These are phyloP conservation scores for Phytophthora colocasiae DNA, from an alignment of 352 stramenopile genomes.

Conservation along the genomic window DNA sequence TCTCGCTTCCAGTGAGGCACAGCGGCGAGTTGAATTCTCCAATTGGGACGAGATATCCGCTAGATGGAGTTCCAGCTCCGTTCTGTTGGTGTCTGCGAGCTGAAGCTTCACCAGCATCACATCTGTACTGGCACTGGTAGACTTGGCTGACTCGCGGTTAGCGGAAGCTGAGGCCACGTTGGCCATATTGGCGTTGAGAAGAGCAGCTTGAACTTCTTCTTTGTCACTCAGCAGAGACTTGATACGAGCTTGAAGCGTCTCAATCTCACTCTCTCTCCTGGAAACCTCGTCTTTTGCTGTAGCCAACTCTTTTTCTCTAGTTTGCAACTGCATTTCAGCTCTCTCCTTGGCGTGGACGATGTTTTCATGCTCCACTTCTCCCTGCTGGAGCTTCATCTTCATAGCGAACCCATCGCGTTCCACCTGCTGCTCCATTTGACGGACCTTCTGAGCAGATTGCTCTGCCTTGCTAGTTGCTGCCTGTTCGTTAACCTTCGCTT, in stretches of 20 bases:
- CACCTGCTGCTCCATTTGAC: conserved; percentile 38
- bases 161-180: conserved; percentile 24
- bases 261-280: conserved; percentile 28
- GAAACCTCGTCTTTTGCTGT: conserved; percentile 34
- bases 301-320: conserved; percentile 40
- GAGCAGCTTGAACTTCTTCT: conserved; percentile 43
- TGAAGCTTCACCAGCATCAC: conserved; percentile 73
- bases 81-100: conserved; percentile 60
- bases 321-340: conserved; percentile 38
- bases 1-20: conserved; percentile 45
- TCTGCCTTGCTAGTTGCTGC: conserved; percentile 37
- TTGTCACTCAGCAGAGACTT: conserved; percentile 46
- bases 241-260: conserved; percentile 41
- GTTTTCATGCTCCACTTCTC: conserved; percentile 32
- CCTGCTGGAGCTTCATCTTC: conserved; percentile 53
- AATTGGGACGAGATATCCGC: conserved; percentile 57
- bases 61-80: conserved; percentile 59
- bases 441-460: conserved; percentile 40
- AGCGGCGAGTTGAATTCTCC: conserved; percentile 50
- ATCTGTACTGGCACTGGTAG: conserved; percentile 33
- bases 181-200: conserved; percentile 41
- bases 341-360: conserved; percentile 37
- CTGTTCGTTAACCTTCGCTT: conserved; percentile 57
- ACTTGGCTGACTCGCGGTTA: conserved; percentile 15
- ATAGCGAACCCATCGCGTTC: conserved; percentile 41